Evolutionary conservation across 2,329 filamentous ascomycete genomes (phyloP).

Genomic region (Penicillium sp.): DNA sequence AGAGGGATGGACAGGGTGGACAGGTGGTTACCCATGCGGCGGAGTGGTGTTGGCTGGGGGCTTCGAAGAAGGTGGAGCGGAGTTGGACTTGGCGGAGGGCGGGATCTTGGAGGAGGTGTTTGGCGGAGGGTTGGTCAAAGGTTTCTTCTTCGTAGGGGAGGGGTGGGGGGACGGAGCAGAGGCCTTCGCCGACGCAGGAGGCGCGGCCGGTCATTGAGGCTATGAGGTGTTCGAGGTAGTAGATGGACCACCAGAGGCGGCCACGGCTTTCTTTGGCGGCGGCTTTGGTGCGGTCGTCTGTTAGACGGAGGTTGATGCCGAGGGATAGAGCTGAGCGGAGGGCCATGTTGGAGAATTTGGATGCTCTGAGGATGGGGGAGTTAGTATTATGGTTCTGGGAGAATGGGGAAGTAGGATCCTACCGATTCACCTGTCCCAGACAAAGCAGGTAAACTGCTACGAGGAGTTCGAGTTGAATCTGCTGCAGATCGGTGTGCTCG

Average conservation of each 20-base stretch:
- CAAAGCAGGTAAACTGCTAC: constrained; percentile 43
- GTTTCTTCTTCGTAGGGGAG: constrained; percentile 40
- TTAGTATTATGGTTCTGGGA: not conserved
- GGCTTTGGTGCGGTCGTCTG: constrained; percentile 35
- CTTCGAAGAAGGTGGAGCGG: constrained; percentile 32
- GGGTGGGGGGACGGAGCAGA: constrained; percentile 41
- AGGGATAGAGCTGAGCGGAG: constrained; percentile 42
- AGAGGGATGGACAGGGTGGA: constrained; percentile 35
- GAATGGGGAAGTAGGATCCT: not conserved
- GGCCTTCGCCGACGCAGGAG: constrained; percentile 39
- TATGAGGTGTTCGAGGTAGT: constrained; percentile 43
- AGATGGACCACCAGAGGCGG: constrained; percentile 48
- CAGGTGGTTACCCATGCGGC: constrained; percentile 24
- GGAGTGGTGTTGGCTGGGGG: constrained; percentile 6
- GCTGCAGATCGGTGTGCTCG: constrained; percentile 44
- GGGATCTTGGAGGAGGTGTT: constrained; percentile 27
- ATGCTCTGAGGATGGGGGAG: constrained; percentile 33
- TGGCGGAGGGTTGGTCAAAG: constrained; percentile 30
- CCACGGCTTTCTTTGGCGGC: constrained; percentile 43
- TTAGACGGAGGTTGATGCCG: constrained; percentile 44
- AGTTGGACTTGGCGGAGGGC: constrained; percentile 23
- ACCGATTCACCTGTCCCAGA: constrained; percentile 46
- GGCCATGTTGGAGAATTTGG: constrained; percentile 43
- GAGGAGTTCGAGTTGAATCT: constrained; percentile 44
- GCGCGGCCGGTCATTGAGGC: constrained; percentile 45